These are phyloP conservation scores for Wallacemonas sp. DNA, from an alignment of 208 protist genomes.

Conservation along the genomic window DNA sequence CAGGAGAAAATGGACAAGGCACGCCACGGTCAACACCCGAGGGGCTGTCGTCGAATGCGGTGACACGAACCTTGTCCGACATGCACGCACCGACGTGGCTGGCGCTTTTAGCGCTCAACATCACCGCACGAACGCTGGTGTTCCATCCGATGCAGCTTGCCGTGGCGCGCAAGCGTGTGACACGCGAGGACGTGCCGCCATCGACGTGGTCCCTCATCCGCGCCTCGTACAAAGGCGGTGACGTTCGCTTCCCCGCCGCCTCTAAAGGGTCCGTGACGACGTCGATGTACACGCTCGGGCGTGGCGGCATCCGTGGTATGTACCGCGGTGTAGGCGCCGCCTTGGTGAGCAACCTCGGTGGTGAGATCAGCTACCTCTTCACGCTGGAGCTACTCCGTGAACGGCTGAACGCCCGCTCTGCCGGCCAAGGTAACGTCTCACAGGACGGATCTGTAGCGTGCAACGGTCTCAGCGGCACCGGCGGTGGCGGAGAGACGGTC, in stretches of 20 bases:
- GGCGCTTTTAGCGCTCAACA: conserved; percentile 58
- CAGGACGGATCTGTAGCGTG: too few species aligned
- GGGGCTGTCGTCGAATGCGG: conserved; percentile 58
- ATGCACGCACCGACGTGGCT: conserved; percentile 82
- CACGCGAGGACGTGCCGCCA: conserved; percentile 47
- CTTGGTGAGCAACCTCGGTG: conserved; percentile 63
- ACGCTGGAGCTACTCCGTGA: conserved; percentile 57
- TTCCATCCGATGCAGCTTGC: conserved; percentile 81
- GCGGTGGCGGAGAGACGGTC: not conserved
- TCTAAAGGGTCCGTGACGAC: not conserved
- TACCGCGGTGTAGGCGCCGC: conserved; percentile 80
- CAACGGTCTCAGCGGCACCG: not conserved
- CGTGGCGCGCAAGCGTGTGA: conserved; percentile 78
- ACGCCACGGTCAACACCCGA: not conserved
- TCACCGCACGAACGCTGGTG: conserved; percentile 60
- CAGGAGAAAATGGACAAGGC: not conserved
- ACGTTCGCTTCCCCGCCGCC: not conserved
- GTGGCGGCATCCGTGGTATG: conserved; percentile 50
- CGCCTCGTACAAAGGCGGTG: conserved; percentile 54
- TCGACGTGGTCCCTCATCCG: conserved; percentile 39
- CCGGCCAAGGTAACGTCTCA: not conserved
- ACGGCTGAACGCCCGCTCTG: not conserved
- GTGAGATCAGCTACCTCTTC: conserved; percentile 73
- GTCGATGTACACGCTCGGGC: conserved; percentile 29
- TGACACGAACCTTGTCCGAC: conserved; percentile 74